Base-by-base conservation (phyloP, 2,329 filamentous ascomycete genomes). In the Colletotrichum karsti region DNA sequence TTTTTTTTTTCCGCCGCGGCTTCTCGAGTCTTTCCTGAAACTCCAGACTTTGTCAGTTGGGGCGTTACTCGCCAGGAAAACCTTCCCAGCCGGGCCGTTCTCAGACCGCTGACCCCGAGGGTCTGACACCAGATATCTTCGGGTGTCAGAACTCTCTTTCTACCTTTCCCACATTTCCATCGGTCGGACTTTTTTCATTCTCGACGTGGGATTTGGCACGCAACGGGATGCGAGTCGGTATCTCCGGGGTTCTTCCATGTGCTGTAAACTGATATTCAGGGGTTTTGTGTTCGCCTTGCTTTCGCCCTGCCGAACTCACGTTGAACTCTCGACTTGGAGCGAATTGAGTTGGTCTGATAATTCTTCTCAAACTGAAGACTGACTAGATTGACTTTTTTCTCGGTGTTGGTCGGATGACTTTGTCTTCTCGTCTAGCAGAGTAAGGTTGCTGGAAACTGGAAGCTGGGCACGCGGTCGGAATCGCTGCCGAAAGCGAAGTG, bases 261-360 rank as follows among this genome's bases (percentile, higher is more conserved):
- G 15, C 4, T 35, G 22, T 24, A 18, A 28, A 41, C 9, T 35
- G 15, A 26, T 18, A 37, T 30, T 53, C 39, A 39, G 57, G 39
- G 22, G 26, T 53, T 42, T 39, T 7, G 39, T 24, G 28, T n/a
- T 18, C 60, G 65, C 60, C 65, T 48, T 58, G 10, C 53, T 63
- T 63, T 18, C 20, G 18, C 28, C 42, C 15, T 67, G 18, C 55
- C 37, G 8, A 18, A 48, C n/a, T 41, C 41, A 39, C 39, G 33
- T 37, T n/a, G n/a, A 50, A 30, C 41, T 46, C 4, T 33, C 28
- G 20, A 39, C 24, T 20, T 44, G 60, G 26, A 5, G 13, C 39
- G 53, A 59, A 65, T 65, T 65, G 65, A 59, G 65, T 68, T 68
- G 65, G 39, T 54, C 65, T 65, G 60, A 55, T 58, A 15, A 33